A percentile compares a stretch with the other conserved stretches of the same genome.
These are phyloP conservation scores for Neurospora sp. DNA, from an alignment of 2,329 filamentous ascomycete species.

Conservation along the genomic window DNA sequence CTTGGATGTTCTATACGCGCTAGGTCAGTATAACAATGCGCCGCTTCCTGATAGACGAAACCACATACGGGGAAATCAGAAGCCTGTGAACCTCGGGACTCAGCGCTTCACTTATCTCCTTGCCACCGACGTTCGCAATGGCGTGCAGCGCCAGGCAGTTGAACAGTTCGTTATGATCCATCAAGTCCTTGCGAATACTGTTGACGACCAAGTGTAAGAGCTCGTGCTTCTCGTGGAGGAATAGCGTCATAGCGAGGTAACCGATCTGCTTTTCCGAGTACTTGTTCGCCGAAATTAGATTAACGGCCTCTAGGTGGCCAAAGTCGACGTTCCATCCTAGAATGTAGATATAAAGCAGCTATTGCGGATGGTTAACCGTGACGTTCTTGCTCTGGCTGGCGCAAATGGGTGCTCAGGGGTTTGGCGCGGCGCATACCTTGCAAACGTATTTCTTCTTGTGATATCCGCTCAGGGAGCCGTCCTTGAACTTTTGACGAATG, in stretches of 20 bases:
- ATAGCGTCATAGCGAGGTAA: constrained; percentile 93
- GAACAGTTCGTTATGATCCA: constrained; percentile 93
- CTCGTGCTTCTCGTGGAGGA: constrained; percentile 95
- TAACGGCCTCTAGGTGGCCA: constrained; percentile 94
- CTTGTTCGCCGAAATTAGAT: constrained; percentile 90
- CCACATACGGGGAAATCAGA: constrained; percentile 79
- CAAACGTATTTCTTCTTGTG: constrained; percentile 99
- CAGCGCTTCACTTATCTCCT: constrained; percentile 93
- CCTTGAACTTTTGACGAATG: constrained; percentile 97
- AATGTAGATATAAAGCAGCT: constrained; percentile 96
- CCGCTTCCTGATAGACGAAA: background rate
- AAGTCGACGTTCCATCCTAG: constrained; percentile 99
- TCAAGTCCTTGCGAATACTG: constrained; percentile 90
- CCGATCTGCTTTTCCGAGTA: constrained; percentile 99
- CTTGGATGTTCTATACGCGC: constrained; percentile 55
- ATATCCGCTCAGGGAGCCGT: constrained; percentile 86
- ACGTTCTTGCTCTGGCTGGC: background rate
- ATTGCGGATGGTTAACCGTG: constrained; percentile 15
- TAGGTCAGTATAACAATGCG: constrained; percentile 7
- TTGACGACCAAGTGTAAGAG: constrained; percentile 93
- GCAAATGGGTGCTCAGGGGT: constrained; percentile 1
- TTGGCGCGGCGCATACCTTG: constrained; percentile 51
- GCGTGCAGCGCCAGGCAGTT: constrained; percentile 95
- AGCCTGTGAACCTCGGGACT: constrained; percentile 87
- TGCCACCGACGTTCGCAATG: constrained; percentile 92